These are phyloP conservation scores for Dictyostelium citrinum DNA, from an alignment of 78 protist genomes.

Conservation along the genomic window DNA sequence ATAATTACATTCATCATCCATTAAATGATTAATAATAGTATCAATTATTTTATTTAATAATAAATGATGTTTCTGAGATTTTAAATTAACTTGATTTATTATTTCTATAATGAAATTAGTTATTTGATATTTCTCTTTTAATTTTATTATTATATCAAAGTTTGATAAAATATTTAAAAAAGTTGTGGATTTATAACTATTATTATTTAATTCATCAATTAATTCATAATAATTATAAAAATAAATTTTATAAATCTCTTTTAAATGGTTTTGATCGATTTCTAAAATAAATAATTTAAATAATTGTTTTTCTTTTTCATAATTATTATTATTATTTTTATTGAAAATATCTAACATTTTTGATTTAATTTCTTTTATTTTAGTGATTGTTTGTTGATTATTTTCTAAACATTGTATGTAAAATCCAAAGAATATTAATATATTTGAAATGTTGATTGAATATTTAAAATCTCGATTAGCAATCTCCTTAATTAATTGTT, in stretches of 20 bases:
- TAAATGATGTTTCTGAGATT: not conserved
- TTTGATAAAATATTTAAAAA: not conserved
- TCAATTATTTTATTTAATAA: not conserved
- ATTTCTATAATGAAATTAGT: not conserved
- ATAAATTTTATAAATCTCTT: not conserved
- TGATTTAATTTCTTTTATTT: not conserved
- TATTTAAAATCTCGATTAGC: no score
- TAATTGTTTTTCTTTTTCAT: not conserved
- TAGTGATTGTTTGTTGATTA: not conserved
- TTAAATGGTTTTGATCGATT: not conserved
- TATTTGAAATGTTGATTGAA: not conserved
- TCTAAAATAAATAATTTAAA: not conserved
- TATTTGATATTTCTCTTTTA: not conserved
- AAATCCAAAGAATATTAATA: not conserved
- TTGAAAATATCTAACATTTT: not conserved
- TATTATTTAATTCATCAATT: not conserved
- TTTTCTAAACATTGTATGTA: not conserved
- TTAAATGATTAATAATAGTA: not conserved
- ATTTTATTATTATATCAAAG: not conserved
- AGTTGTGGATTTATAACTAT: not conserved
- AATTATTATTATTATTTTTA: not conserved
- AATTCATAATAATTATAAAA: not conserved
- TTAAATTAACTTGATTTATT: not conserved
- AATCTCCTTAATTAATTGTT: no score
- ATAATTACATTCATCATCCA: not conserved